Evolutionary conservation across 495 filamentous ascomycete species (phyloP).

Genomic region (Penicillium pancosmium): DNA sequence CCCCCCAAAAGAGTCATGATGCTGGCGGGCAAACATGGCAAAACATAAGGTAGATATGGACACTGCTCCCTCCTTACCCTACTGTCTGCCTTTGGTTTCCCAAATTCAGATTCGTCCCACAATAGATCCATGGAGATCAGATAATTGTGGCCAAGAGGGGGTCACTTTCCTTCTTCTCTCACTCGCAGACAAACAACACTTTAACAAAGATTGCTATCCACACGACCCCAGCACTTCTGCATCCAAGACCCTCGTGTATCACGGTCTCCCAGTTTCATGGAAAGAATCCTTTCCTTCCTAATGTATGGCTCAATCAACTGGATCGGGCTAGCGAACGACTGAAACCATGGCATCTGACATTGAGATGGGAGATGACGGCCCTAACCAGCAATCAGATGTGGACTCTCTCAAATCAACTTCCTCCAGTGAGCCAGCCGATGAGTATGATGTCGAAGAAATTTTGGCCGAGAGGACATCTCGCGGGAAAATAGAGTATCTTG

Average conservation of each 20-base stretch:
- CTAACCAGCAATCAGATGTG: slow-evolving; percentile 49
- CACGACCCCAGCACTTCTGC: not conserved
- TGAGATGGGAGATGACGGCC: slow-evolving; percentile 17
- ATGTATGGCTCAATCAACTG: not conserved
- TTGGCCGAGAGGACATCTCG: slow-evolving; percentile 49
- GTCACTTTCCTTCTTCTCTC: no score
- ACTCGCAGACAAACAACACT: not conserved
- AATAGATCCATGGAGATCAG: no score
- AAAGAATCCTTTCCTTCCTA: not conserved
- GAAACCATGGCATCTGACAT: slow-evolving; percentile 9
- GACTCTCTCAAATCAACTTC: slow-evolving; percentile 66
- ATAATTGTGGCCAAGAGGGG: no score
- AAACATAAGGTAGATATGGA: no score
- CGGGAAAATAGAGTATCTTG: slow-evolving; percentile 55
- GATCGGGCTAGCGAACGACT: not conserved
- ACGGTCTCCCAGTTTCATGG: not conserved
- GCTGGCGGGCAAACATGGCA: no score
- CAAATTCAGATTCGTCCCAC: no score
- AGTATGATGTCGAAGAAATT: slow-evolving; percentile 50
- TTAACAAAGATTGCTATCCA: not conserved
- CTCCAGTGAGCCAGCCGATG: slow-evolving; percentile 37
- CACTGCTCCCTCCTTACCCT: no score
- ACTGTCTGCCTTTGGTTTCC: no score
- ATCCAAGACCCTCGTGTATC: not conserved
- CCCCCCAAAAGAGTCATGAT: no score